Percentiles rank a stretch among this genome's conserved stretches.
phyloP scores from a whole-genome alignment of 169 alveolate genomes.

The Cryptosporidium sp. region DNA sequence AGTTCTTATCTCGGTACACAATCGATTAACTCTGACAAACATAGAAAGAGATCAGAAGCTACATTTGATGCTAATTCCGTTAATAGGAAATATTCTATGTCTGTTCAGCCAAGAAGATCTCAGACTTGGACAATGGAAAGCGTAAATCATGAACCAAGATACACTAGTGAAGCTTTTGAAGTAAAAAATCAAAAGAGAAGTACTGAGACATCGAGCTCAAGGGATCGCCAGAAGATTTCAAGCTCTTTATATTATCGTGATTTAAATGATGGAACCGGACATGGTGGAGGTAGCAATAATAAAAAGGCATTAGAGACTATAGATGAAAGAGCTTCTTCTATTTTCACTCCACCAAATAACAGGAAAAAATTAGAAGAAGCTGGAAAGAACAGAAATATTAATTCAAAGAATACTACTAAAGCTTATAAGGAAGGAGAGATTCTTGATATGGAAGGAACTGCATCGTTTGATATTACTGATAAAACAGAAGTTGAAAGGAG shows the following conservation, averaged over 20 bases:
- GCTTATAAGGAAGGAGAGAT: background rate
- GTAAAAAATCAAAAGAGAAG: background rate
- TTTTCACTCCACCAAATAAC: slow-evolving; percentile 64
- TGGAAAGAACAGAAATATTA: background rate
- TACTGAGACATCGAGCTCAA: background rate
- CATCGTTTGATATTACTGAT: background rate
- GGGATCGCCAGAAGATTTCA: background rate
- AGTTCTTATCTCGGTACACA: background rate
- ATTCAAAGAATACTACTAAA: background rate
- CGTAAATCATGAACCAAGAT: slow-evolving; percentile 42
- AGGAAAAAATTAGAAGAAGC: slow-evolving; percentile 8
- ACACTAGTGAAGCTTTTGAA: background rate
- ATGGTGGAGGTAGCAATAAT: background rate
- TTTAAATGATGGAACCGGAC: background rate
- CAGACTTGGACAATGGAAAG: slow-evolving; percentile 64
- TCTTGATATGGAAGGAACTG: background rate
- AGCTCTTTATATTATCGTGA: slow-evolving; percentile 4
- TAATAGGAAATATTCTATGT: slow-evolving; percentile 40
- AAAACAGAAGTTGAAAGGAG: background rate
- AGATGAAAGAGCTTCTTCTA: slow-evolving; percentile 14
- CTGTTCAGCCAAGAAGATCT: slow-evolving; percentile 67
- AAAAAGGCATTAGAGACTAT: slow-evolving; percentile 21
- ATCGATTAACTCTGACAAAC: background rate
- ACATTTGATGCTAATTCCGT: slow-evolving; percentile 38
- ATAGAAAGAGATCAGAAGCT: slow-evolving; percentile 14